Conservation (phyloP, 257 asterid genomes). For the Nicotiana attenuata region DNA sequence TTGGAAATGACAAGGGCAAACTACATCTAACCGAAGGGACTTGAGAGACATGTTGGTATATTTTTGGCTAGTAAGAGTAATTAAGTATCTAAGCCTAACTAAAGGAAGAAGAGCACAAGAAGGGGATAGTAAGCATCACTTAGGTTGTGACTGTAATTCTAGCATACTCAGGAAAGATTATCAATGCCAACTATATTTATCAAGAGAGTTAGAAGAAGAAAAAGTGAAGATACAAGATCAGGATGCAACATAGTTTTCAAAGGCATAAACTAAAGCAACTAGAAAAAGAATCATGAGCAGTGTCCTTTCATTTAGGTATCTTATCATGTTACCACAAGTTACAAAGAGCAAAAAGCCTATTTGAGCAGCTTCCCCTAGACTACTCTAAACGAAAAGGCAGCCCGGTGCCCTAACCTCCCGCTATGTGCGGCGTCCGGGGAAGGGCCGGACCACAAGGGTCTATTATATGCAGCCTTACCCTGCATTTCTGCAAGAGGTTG, state of each 20-base stretch:
- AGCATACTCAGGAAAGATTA: neutral
- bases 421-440: too few relatives aligned
- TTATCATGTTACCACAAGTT: neutral
- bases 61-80: neutral
- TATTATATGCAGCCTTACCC: too few relatives aligned
- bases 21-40: neutral
- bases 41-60: neutral
- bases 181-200: neutral
- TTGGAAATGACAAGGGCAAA: neutral
- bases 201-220: neutral
- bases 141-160: neutral
- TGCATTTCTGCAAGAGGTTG: too few relatives aligned
- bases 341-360: neutral
- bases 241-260: neutral
- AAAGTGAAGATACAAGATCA: neutral
- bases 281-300: neutral
- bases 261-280: neutral
- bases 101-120: neutral
- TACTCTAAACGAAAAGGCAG: neutral
- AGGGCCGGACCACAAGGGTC: too few relatives aligned
- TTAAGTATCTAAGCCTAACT: neutral
- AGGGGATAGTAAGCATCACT: neutral
- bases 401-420: too few relatives aligned
- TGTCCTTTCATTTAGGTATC: neutral
- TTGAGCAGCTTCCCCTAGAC: neutral